Base-by-base conservation (phyloP, 2,329 filamentous ascomycete species). In the Cadophora sp. region DNA sequence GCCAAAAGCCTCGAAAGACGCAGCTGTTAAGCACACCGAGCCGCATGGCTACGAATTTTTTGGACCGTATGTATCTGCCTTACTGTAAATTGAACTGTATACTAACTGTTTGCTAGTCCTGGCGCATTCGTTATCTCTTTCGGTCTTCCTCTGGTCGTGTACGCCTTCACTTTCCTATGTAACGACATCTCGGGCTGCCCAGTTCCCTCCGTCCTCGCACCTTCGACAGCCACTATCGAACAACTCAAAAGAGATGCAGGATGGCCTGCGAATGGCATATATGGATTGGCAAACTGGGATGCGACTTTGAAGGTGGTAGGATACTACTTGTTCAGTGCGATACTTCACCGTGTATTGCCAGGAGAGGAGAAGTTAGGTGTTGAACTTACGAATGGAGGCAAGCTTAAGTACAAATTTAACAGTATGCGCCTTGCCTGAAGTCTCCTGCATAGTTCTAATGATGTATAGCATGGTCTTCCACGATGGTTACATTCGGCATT, bases 161-260 rank as follows among this genome's bases (percentile, higher is more conserved):
- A 96, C 81, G 78, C 89, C 74, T 91, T 95, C 77, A 86, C 90
- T 58, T 97, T 97, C 77, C 84, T 91, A 75, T 97, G 95, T 86
- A 98, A 97, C 82, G 94, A 98, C 79, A 84, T 97, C 71, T 91
- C 93, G 9, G 95, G 96, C 68, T 98, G 96, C 78, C 96, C 95
- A 58, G 90, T 92, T 2, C 93, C 94, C 3, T 93, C 92, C 4
- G 84, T 95, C 9, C 85, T 97, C 46, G 85, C 86, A 73, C 94
- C 92, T 37, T 89, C 86, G 66, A 91, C 87, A 9, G 81, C 97
- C 68, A 89, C 89, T 51, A 82, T 94, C 59, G 87, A 90, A 24
- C 86, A 87, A 74, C 82, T 97, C 73, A 96, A 95, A 82, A 78
- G 83, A 65, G 93, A 97, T 76, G 88, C 93, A 53, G 93, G 92